These are phyloP conservation scores for Ustilago crameri DNA, from an alignment of 1,284 basidiomycete species.

Conservation along the genomic window DNA sequence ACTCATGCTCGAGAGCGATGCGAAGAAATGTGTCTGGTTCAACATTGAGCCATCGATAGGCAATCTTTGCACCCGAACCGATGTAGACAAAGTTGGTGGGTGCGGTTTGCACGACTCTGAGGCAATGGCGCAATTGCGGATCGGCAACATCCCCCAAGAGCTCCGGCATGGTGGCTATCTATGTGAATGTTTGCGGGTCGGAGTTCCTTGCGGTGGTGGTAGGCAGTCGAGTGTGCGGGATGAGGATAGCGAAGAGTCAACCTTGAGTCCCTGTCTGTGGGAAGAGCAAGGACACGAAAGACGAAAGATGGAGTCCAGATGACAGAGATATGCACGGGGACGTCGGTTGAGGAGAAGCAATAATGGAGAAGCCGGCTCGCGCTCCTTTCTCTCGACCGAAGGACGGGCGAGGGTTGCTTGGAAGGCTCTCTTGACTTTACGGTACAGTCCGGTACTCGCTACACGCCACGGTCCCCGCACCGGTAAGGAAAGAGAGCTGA, in stretches of 20 bases:
- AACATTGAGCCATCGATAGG: slow-evolving; percentile 45
- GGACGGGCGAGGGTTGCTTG: too few relatives aligned
- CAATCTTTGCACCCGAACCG: slow-evolving; percentile 44
- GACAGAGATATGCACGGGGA: too few relatives aligned
- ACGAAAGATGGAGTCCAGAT: too few relatives aligned
- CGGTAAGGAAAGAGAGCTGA: too few relatives aligned
- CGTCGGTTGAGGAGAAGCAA: background rate
- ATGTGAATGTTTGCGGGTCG: background rate
- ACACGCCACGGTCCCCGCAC: too few relatives aligned
- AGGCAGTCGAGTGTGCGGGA: background rate
- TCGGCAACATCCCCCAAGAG: slow-evolving; percentile 32
- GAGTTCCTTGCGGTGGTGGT: background rate
- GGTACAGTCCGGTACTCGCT: too few relatives aligned
- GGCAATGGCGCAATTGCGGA: slow-evolving; percentile 36
- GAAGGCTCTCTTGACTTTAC: too few relatives aligned
- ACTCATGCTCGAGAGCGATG: slow-evolving; percentile 13
- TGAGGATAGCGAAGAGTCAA: background rate
- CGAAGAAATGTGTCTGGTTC: slow-evolving; percentile 22
- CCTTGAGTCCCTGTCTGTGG: too few relatives aligned
- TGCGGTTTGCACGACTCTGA: slow-evolving; percentile 35
- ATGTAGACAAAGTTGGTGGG: slow-evolving; percentile 39
- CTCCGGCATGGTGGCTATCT: slow-evolving; percentile 9
- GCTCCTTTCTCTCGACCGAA: too few relatives aligned
- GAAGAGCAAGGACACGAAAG: too few relatives aligned
- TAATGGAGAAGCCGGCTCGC: too few relatives aligned